Evolutionary conservation across 768 basidiomycete genomes (phyloP).

Genomic region (Serendipita sp.): DNA sequence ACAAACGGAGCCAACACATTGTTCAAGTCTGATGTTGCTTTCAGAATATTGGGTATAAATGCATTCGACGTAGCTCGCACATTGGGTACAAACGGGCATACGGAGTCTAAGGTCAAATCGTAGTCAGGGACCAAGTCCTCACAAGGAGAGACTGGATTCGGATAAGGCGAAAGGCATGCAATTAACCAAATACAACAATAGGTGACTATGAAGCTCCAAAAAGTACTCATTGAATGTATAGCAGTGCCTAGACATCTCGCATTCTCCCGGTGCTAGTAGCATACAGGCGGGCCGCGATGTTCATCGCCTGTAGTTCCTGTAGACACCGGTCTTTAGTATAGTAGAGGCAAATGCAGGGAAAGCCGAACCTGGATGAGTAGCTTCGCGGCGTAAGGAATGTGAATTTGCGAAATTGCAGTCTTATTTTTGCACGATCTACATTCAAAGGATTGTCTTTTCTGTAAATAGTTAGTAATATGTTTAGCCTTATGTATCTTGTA

Average conservation of each 20-base stretch:
- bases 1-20: conserved; percentile 43
- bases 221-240: too few relatives aligned
- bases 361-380: conserved; percentile 73
- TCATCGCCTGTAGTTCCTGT: conserved; percentile 90
- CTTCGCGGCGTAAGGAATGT: conserved; percentile 95
- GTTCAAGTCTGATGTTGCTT: conserved; percentile 63
- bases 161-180: too few relatives aligned
- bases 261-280: conserved; percentile 78
- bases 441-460: conserved; percentile 98
- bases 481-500: conserved; percentile 9
- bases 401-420: conserved; percentile 78
- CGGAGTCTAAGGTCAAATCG: too few relatives aligned
- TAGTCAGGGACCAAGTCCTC: too few relatives aligned
- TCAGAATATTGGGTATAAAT: conserved; percentile 73
- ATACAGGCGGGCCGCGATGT: conserved; percentile 76
- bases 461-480: conserved; percentile 8
- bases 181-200: too few relatives aligned
- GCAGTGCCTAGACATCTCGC: conserved; percentile 27
- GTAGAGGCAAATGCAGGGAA: not conserved
- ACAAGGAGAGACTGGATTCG: too few relatives aligned
- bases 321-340: not conserved
- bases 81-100: conserved; percentile 73
- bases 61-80: conserved; percentile 43
- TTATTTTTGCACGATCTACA: conserved; percentile 97
- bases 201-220: too few relatives aligned